These are phyloP conservation scores for Zalaria obscura DNA, from an alignment of 2,329 filamentous ascomycete genomes.

Conservation along the genomic window DNA sequence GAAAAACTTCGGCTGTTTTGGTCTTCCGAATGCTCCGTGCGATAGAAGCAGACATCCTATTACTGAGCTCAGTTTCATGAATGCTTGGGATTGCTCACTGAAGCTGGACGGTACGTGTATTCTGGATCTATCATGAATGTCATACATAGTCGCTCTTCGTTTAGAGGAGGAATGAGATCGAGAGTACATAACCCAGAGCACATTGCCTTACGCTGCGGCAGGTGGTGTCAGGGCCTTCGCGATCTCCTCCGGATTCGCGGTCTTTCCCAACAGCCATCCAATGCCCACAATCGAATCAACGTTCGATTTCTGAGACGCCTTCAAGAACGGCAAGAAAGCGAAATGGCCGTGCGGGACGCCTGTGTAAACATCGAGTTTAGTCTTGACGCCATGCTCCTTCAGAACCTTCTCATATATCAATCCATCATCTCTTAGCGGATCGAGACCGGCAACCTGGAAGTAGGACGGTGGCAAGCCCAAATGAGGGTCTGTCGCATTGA, in stretches of 20 bases:
- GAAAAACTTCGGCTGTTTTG: no score
- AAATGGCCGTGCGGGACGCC: conserved; percentile 30
- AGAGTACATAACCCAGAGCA: no score
- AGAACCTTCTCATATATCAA: conserved; percentile 38
- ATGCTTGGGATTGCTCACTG: no score
- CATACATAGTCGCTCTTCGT: no score
- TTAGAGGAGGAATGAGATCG: no score
- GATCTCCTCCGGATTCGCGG: conserved; percentile 7
- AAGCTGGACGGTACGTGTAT: no score
- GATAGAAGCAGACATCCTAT: no score
- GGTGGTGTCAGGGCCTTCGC: conserved; percentile 4
- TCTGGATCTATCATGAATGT: no score
- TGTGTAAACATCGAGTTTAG: conserved; percentile 28
- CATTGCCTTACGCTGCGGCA: neutral
- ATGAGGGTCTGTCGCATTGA: conserved; percentile 18
- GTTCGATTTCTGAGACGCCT: conserved; percentile 12
- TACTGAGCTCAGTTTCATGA: no score
- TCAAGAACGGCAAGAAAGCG: conserved; percentile 17
- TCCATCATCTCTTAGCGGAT: conserved; percentile 37
- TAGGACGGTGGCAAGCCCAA: conserved; percentile 30
- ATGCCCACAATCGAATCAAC: conserved; percentile 18
- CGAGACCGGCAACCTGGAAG: conserved; percentile 36
- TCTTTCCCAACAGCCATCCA: conserved; percentile 20
- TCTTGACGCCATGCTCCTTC: conserved; percentile 29
- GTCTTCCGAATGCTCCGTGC: no score